Percentiles rank a stretch among this genome's conserved stretches.
phyloP scores from a whole-genome alignment of 768 basidiomycete genomes.

The Suillus tomentosus region DNA sequence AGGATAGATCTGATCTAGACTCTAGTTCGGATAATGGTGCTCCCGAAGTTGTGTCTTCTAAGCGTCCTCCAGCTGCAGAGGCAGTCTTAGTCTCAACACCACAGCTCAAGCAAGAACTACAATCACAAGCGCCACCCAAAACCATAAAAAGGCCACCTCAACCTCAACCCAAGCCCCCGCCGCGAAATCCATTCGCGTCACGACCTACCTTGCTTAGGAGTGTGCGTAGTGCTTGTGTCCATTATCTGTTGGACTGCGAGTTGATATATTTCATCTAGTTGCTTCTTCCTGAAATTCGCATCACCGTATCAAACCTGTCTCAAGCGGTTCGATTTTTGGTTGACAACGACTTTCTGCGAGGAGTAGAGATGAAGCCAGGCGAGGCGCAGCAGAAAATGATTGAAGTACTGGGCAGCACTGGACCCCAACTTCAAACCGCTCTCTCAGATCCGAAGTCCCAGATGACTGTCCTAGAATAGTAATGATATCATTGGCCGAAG shows the following conservation, averaged over 20 bases:
- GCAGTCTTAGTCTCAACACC: conserved; percentile 5
- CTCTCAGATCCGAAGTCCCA: conserved; percentile 10
- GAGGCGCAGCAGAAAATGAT: conserved; percentile 68
- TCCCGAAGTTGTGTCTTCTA: conserved; percentile 66
- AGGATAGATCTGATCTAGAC: conserved; percentile 24
- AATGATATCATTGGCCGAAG: conserved; percentile 5
- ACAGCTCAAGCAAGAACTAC: conserved; percentile 12
- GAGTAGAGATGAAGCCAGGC: conserved; percentile 81
- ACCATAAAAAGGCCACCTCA: conserved; percentile 26
- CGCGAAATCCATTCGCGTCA: conserved; percentile 65
- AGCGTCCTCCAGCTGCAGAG: conserved; percentile 27
- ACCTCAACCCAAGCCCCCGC: conserved; percentile 50
- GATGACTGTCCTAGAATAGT: conserved; percentile 1
- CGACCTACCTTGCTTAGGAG: conserved; percentile 77
- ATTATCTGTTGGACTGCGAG: neutral
- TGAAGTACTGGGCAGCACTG: conserved; percentile 48
- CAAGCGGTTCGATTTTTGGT: conserved; percentile 91
- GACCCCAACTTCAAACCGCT: conserved; percentile 5
- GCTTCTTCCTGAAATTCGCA: conserved; percentile 80
- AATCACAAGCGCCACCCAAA: conserved; percentile 14
- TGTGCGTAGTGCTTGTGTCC: conserved; percentile 43
- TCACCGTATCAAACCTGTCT: conserved; percentile 88
- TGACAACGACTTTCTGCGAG: conserved; percentile 82
- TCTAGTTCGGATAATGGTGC: conserved; percentile 42
- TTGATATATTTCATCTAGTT: conserved; percentile 47